A percentile compares a stretch with the other conserved stretches of the same genome.
These are phyloP conservation scores for Cercis canadensis DNA, from an alignment of 306 rosid species.

Conservation along the genomic window DNA sequence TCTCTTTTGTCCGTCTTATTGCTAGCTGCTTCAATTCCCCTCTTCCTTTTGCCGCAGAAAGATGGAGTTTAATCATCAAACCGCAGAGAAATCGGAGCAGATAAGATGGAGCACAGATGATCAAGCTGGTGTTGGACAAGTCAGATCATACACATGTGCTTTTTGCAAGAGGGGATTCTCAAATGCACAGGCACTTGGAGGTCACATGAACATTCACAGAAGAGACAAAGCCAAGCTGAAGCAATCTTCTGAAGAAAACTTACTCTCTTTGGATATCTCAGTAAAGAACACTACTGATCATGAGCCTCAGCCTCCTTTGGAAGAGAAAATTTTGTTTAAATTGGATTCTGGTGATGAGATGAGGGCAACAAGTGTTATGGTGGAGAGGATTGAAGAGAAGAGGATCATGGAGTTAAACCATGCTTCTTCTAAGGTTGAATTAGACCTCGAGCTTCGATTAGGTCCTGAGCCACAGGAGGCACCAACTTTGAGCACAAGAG, in stretches of 20 bases:
- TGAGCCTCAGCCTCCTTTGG: constrained; percentile 25
- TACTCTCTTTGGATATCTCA: constrained; percentile 45
- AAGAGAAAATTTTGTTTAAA: constrained; percentile 34
- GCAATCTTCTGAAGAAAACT: constrained; percentile 60
- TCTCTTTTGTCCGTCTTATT: constrained; percentile 22
- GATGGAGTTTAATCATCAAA: constrained; percentile 47
- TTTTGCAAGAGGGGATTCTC: constrained; percentile 77
- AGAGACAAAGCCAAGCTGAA: constrained; percentile 70
- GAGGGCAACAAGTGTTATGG: constrained; percentile 12
- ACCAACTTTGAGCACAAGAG: constrained; percentile 49
- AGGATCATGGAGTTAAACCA: no score
- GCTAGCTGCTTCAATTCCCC: background rate
- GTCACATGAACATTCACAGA: constrained; percentile 85
- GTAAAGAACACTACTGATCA: constrained; percentile 27
- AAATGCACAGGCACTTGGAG: constrained; percentile 86
- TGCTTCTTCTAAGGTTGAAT: constrained; percentile 2
- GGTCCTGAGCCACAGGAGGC: constrained; percentile 47
- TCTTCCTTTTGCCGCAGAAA: constrained; percentile 9
- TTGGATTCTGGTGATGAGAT: constrained; percentile 17
- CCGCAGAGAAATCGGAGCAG: constrained; percentile 41
- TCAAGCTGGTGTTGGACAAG: constrained; percentile 37
- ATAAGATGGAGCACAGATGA: constrained; percentile 54
- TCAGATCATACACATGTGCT: constrained; percentile 57
- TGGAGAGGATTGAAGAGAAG: constrained; percentile 36
- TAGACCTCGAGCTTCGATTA: constrained; percentile 71